Conservation (phyloP, 1,139 yeast species). For the Williopsis jadinii region DNA sequence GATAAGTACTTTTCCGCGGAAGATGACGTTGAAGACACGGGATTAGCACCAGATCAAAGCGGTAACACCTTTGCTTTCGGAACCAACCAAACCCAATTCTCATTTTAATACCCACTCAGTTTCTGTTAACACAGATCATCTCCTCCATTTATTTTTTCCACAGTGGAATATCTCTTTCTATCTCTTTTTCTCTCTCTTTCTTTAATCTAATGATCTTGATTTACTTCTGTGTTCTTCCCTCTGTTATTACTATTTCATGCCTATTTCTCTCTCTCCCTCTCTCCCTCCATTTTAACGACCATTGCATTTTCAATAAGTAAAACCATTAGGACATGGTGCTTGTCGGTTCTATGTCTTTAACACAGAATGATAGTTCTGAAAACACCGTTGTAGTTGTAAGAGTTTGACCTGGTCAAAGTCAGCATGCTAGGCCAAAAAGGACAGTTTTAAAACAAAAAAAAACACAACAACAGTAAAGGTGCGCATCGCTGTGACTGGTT, state of each 20-base stretch:
- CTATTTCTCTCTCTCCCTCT: conserved; percentile 2
- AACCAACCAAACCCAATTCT: conserved; percentile 36
- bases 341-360: too few species aligned
- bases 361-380: too few species aligned
- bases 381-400: too few species aligned
- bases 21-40: conserved; percentile 70
- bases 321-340: too few species aligned
- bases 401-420: too few species aligned
- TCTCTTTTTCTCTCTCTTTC: neutral
- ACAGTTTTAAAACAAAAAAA: too few species aligned
- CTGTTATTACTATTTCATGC: conserved; percentile 8
- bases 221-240: conserved; percentile 5
- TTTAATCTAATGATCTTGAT: neutral
- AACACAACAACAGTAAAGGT: too few species aligned
- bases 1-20: conserved; percentile 88
- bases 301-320: too few species aligned
- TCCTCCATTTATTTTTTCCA: conserved; percentile 1
- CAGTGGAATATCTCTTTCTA: neutral
- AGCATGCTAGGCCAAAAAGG: too few species aligned
- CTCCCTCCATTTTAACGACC: conserved; percentile 1
- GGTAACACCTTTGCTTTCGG: conserved; percentile 91
- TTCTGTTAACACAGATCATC: neutral
- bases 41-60: conserved; percentile 73
- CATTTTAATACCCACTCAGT: conserved; percentile 17
- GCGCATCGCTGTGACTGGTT: too few species aligned